Evolutionary conservation across 345 rosid species (phyloP), one percentile per base, ranked within the genome.

Genomic region (Dimocarpus longan): DNA sequence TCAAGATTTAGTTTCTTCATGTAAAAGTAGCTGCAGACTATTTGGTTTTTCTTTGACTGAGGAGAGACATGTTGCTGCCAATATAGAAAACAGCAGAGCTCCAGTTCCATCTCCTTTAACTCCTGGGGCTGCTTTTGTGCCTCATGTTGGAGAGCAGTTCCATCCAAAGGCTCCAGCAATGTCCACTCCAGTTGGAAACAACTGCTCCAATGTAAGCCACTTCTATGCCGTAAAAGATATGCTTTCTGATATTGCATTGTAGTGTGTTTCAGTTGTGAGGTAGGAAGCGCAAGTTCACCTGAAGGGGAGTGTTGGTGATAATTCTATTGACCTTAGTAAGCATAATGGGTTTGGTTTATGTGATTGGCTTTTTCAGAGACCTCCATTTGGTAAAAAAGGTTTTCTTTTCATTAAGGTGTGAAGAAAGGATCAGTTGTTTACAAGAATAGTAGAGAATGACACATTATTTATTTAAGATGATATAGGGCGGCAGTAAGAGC

Each of bases 31-130:
- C 78, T 96, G 99, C 87, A 89, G 97, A 80, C 94, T 96, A 76
- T 96, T 96, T 76, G 99, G 99, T 54, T 93, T 96, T 88, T 94
- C 92, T 1, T 75, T 96, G 84, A 94, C 91, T 0, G 97, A 94
- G 66, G 97, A 89, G 79, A 78, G 84, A 37, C 86, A 80, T 78
- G 79, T 75, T 48, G 39, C 88, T 54, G 39, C 88, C 0, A 65
- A 75, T 43, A 79, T 79, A 46, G 85, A 88, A 64, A 84, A 82
- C 42, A 78, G 75, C 74, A 50, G 73, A 21, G 70, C 74, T 66
- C 73, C 84, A 63, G 78, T 73, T 8, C 12, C 88, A 7, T 68
- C 89, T 78, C 32, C 82, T 4, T 59, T 82, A 70, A 80, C 73
- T 71, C 80, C 79, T 8, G 86, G 82, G 39, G 70, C 84, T 57